Conservation (phyloP, 768 basidiomycete species). For the Pseudohyphozyma bogoriensis region DNA sequence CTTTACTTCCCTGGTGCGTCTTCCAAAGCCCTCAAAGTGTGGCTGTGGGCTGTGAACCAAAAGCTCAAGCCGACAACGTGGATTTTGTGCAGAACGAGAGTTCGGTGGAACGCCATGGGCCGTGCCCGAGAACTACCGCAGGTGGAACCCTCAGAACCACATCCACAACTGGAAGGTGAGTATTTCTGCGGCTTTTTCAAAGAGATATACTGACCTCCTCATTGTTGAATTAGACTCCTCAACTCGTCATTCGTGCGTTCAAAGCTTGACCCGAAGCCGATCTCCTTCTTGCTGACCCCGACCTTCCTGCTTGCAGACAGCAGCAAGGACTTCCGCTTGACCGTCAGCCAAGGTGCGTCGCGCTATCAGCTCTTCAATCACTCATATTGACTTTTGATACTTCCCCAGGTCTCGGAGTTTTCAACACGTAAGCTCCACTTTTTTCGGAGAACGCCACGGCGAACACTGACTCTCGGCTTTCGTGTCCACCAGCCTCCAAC, state of each 20-base stretch:
- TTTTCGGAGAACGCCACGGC: no score
- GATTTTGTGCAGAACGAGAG: constrained; percentile 30
- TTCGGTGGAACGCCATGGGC: constrained; percentile 32
- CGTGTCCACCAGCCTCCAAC: constrained; percentile 28
- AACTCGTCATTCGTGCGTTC: constrained; percentile 29
- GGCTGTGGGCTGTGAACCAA: no score
- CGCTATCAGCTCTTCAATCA: background rate
- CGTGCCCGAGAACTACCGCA: constrained; percentile 18
- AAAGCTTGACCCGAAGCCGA: background rate
- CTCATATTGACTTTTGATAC: constrained; percentile 1
- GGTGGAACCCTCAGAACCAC: constrained; percentile 26
- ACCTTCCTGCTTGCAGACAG: constrained; percentile 17
- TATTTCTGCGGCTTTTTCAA: background rate
- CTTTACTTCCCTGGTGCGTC: constrained; percentile 37
- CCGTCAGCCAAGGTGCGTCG: constrained; percentile 11
- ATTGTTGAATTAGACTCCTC: constrained; percentile 21
- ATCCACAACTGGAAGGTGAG: constrained; percentile 25
- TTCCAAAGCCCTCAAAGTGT: no score
- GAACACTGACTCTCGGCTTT: no score
- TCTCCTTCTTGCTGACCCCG: background rate
- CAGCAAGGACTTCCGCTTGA: constrained; percentile 29
- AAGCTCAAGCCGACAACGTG: background rate
- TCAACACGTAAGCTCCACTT: constrained; percentile 23
- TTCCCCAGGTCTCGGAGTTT: constrained; percentile 26
- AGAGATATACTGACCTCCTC: background rate